phyloP scores from a whole-genome alignment of 2,329 filamentous ascomycete species.

The Aspergillus luchuensis region DNA sequence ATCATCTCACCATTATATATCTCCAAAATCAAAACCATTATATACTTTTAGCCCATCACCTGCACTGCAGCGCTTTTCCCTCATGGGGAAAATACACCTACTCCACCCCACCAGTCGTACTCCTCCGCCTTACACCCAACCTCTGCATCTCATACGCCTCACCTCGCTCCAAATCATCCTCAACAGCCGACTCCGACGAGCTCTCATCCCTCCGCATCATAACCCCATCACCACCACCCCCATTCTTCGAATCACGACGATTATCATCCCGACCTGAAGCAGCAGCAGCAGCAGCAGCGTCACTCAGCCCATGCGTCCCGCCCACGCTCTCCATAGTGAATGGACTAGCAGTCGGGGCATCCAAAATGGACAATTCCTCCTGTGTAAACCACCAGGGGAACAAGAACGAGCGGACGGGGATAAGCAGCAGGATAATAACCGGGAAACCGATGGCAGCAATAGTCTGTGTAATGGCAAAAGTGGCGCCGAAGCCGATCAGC shows the following conservation, averaged over 20 bases:
- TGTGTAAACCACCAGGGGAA: conserved; percentile 63
- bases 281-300: conserved; percentile 5
- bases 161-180: conserved; percentile 46
- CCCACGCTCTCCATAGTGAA: conserved; percentile 78
- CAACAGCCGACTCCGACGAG: conserved; percentile 34
- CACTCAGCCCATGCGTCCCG: conserved; percentile 57
- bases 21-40: not conserved
- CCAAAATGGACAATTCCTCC: conserved; percentile 64
- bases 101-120: conserved; percentile 24
- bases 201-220: conserved; percentile 21
- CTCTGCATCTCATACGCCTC: conserved; percentile 42
- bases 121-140: conserved; percentile 32
- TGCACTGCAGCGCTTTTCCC: not conserved
- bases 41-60: not conserved
- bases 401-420: conserved; percentile 66
- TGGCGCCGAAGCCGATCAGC: conserved; percentile 71
- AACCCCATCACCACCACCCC: conserved; percentile 20
- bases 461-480: conserved; percentile 81
- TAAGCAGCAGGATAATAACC: conserved; percentile 69
- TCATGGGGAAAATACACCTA: not conserved
- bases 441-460: conserved; percentile 82
- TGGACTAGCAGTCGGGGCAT: conserved; percentile 72
- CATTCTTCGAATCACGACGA: conserved; percentile 4
- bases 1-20: no score
- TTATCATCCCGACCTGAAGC: conserved; percentile 9